Conservation (phyloP, 805 yeast species). For the Cyberlindnera japonica region DNA sequence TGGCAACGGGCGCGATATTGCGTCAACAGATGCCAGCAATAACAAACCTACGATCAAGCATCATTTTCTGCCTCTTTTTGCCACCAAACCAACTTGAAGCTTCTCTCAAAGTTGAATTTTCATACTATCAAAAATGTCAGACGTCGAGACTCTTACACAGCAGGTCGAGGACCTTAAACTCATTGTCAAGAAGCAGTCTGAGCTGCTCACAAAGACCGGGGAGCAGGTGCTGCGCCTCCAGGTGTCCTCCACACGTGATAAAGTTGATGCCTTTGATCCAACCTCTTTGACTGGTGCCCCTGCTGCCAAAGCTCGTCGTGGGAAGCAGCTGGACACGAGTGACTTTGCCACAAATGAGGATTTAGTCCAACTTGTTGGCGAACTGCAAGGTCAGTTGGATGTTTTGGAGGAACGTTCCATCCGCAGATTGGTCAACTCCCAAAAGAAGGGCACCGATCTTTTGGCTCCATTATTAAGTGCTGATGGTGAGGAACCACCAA, state of each 20-base stretch:
- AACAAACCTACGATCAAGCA: too few species aligned
- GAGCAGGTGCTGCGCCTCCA: conserved; percentile 71
- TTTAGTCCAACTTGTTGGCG: conserved; percentile 80
- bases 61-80: too few species aligned
- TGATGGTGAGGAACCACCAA: conserved; percentile 70
- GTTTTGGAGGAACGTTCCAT: conserved; percentile 72
- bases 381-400: conserved; percentile 83
- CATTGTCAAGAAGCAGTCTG: conserved; percentile 60
- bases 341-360: conserved; percentile 81
- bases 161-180: conserved; percentile 50
- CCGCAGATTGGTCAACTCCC: conserved; percentile 64
- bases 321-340: conserved; percentile 35
- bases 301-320: conserved; percentile 10
- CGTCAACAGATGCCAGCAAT: too few species aligned
- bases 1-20: too few species aligned
- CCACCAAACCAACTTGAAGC: too few species aligned
- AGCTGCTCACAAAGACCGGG: conserved; percentile 71
- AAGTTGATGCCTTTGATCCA: conserved; percentile 30
- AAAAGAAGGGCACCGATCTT: conserved; percentile 38
- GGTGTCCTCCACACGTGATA: conserved; percentile 46
- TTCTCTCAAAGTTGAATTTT: too few species aligned
- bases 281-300: conserved; percentile 9
- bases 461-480: conserved; percentile 71
- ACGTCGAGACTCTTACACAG: conserved; percentile 15
- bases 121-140: conserved; percentile 11